Percentiles rank a stretch among this genome's conserved stretches.
Evolutionary conservation across 1,284 basidiomycete species (phyloP).

Genomic region (Xerocomus minutiporus): DNA sequence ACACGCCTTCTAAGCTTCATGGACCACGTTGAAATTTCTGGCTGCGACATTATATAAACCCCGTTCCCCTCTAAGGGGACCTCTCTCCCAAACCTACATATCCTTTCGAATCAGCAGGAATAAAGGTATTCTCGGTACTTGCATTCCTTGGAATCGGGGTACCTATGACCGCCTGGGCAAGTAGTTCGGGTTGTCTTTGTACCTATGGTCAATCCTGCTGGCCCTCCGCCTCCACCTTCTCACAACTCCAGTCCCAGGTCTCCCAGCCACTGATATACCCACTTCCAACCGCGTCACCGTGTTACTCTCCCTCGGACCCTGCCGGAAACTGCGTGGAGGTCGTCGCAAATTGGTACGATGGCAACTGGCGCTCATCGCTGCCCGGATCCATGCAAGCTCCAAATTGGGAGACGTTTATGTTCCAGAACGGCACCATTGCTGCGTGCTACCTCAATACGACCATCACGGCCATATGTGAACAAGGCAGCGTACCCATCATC

Average conservation of each 20-base stretch:
- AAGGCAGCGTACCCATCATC: constrained; percentile 12
- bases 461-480: constrained; percentile 8
- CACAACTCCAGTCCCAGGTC: constrained; percentile 27
- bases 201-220: constrained; percentile 34
- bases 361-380: constrained; percentile 38
- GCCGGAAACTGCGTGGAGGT: constrained; percentile 30
- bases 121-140: not conserved
- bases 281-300: constrained; percentile 23
- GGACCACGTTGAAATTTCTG: not conserved
- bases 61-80: not conserved
- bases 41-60: not conserved
- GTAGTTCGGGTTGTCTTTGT: constrained; percentile 10
- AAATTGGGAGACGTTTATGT: not conserved
- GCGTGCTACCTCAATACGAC: constrained; percentile 22
- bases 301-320: constrained; percentile 21
- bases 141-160: constrained; percentile 1
- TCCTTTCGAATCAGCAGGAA: not conserved
- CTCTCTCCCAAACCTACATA: not conserved
- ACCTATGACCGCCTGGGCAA: not conserved
- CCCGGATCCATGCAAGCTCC: constrained; percentile 38
- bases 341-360: constrained; percentile 27
- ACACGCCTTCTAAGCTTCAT: not conserved
- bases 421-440: constrained; percentile 31
- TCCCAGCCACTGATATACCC: constrained; percentile 28
- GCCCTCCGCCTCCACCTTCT: constrained; percentile 37